Conservation (phyloP, 345 rosid species). For the Theobroma cacao region DNA sequence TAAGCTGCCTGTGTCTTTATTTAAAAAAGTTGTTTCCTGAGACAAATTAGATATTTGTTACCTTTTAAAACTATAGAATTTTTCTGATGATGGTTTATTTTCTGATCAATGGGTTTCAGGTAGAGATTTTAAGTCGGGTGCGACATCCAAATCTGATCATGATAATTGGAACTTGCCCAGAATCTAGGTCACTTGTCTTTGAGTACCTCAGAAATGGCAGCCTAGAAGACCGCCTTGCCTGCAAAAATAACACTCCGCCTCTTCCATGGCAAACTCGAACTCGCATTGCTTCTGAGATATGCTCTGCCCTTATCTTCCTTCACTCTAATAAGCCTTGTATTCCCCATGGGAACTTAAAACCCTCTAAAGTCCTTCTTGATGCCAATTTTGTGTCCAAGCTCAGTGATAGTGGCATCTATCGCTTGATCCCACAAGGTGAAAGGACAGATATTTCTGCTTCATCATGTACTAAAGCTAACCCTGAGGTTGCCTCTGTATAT, state of each 20-base stretch:
- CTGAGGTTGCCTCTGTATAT: conserved; percentile 26
- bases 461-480: conserved; percentile 6
- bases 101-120: conserved; percentile 38
- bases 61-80: not conserved
- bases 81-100: not conserved
- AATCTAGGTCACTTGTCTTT: conserved; percentile 72
- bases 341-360: conserved; percentile 76
- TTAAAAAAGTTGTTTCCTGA: not conserved
- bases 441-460: not conserved
- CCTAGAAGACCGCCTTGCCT: conserved; percentile 65
- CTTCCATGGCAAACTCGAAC: conserved; percentile 70
- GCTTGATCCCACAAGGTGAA: conserved; percentile 42
- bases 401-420: conserved; percentile 60
- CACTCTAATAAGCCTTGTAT: conserved; percentile 76
- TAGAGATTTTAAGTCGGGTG: conserved; percentile 69
- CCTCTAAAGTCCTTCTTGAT: conserved; percentile 81
- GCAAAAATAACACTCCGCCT: conserved; percentile 44
- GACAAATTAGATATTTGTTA: not conserved
- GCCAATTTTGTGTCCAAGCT: conserved; percentile 63
- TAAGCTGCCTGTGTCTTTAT: not conserved
- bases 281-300: conserved; percentile 66
- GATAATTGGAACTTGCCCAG: conserved; percentile 74
- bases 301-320: conserved; percentile 83
- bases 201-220: conserved; percentile 72
- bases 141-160: conserved; percentile 89